Base-by-base conservation (phyloP, 371 early-diverging fungal species). In the Rhizopus delemar region DNA sequence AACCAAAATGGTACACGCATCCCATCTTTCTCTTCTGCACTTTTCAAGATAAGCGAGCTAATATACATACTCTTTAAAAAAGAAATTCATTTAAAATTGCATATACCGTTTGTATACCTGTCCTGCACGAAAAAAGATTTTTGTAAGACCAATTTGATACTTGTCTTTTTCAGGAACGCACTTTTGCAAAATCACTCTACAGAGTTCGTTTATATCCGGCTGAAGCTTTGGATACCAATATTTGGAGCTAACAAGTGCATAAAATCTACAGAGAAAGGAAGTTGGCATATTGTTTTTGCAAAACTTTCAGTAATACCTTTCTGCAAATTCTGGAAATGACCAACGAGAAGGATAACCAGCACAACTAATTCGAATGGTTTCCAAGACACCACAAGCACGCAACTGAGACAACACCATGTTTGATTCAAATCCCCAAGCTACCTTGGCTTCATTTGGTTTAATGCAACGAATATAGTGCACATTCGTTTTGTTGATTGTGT, bases 361-460 rank as follows among this genome's bases (percentile, higher is more conserved):
- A 70, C 98, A 93, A 72, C 93, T 92, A 70, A 99, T 99, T 38
- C 97, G 89, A 68, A 99, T 99, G 2, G 99, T 99, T 77, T 99
- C 99, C 32, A 99, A 72, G 13, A 99, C 99, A 86, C 99, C 99
- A 81, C 99, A 99, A 41, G 99, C 99, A 54, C 96, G 88, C 51
- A 99, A 73, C 78, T 99, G 99, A 32, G 91, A 76, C 4, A 99
- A 79, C 12, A 99, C 97, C 88, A 95, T 90, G 43, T 85, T 86
- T 31, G 94, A 86, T 51, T 99, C 96, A 66, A 98, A 95, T 16
- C 64, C 79, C 87, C 93, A 93, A 15, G 96, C 86, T 3, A 79
- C 83, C 74, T 98, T 98, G 57, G 86, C 89, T 71, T 91, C 93
- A 77, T 98, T 98, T n/a, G 98, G 97, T 71, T 98, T 98, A 75